A percentile compares a stretch with the other conserved stretches of the same genome.
Evolutionary conservation across 768 basidiomycete species (phyloP).

Genomic region (Rhizopogon vesiculosus): DNA sequence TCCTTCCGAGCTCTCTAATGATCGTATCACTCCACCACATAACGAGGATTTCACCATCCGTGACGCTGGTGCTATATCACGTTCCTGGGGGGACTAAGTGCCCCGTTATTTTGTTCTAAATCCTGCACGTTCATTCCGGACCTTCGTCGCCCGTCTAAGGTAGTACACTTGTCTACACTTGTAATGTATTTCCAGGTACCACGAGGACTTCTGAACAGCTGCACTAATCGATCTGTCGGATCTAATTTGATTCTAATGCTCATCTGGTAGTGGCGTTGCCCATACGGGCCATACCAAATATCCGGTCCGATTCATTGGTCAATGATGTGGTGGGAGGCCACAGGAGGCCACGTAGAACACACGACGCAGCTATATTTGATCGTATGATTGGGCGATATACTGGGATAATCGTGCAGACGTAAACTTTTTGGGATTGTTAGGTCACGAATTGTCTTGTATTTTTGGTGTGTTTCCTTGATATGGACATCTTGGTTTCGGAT

Average conservation of each 20-base stretch:
- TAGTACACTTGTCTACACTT: slow-evolving; percentile 10
- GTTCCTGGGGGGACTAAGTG: slow-evolving; percentile 29
- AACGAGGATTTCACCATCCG: slow-evolving; percentile 23
- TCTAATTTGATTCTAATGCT: slow-evolving; percentile 18
- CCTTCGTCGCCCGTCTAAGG: slow-evolving; percentile 15
- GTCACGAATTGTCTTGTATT: neutral
- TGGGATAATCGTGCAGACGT: neutral
- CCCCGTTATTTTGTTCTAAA: slow-evolving; percentile 6
- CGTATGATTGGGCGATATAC: neutral
- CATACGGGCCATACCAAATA: neutral
- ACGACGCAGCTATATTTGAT: neutral
- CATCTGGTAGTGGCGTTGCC: neutral
- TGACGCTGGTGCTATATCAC: slow-evolving; percentile 29
- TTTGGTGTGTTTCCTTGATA: neutral
- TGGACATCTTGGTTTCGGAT: neutral
- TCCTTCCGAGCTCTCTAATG: slow-evolving; percentile 6
- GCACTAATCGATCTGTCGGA: slow-evolving; percentile 20
- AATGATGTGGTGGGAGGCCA: neutral
- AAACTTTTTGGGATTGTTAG: neutral
- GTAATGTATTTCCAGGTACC: slow-evolving; percentile 23
- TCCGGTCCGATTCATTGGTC: slow-evolving; percentile 1
- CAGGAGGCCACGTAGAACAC: neutral
- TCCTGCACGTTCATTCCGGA: slow-evolving; percentile 27
- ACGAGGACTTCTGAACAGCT: slow-evolving; percentile 22
- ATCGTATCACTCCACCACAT: slow-evolving; percentile 6